Evolutionary conservation across 331 rosid genomes (phyloP), one percentile per base, ranked within the genome.

Genomic region (Arachis monticola): DNA sequence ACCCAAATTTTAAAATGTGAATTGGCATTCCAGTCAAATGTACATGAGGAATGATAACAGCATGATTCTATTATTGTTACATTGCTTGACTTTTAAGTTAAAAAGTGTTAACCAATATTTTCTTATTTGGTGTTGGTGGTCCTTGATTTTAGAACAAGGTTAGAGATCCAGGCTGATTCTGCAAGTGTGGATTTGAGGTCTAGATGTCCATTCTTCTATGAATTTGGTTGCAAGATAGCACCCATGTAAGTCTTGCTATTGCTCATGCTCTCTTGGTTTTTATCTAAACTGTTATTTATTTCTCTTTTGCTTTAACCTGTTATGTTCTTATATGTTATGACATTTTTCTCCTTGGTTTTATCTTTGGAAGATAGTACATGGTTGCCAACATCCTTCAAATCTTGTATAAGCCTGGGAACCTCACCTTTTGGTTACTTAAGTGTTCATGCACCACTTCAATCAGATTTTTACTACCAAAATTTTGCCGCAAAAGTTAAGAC

Each of bases 141-240:
- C 81, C 64, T 69, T 77, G 48, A 80, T 72, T 74, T 79, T 87
- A 92, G 99, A 69, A 92, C 96, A 56, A 91, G 94, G 79, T 81
- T 85, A 47, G 99, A 92, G 88, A 89, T 94, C 47, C 96, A 89
- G 84, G 96, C 96, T 60, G 97, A 94, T 76, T 87, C 88, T 40
- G 92, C 86, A 66, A 75, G 80, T 71, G 99, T 92, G 71, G 88
- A 94, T 84, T 83, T 94, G 67, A 88, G 90, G 86, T 90, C 93
- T 57, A 86, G 89, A 70, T 84, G 99, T 80, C 84, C 81, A 63
- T 90, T 82, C 81, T 94, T 94, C 55, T 94, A 92, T 50, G 99
- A 94, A 80, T 94, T 92, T 79, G 97, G 99, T 85, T 94, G 97
- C 92, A 94, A 90, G 89, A 82, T 94, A 70, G 96, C 96, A 74